Conservation (phyloP, 768 basidiomycete genomes). For the Strobilomyces echinocephalus region DNA sequence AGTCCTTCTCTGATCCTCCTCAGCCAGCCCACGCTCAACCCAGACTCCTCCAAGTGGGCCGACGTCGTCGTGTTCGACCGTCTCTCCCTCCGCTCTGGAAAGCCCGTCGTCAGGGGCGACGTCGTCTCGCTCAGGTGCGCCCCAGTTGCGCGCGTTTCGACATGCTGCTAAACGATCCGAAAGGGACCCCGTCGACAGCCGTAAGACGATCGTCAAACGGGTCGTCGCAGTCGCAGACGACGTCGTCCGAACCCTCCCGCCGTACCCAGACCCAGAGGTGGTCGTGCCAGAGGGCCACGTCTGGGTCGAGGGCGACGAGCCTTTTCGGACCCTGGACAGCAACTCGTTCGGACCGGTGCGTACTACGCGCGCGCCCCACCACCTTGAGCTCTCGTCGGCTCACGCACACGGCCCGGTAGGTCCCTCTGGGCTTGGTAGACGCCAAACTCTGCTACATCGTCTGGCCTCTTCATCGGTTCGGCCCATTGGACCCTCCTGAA, state of each 20-base stretch:
- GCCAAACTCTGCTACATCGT: conserved; percentile 46
- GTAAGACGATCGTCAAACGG: conserved; percentile 57
- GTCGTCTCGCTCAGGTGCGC: conserved; percentile 59
- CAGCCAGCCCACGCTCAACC: conserved; percentile 70
- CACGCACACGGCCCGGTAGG: neutral
- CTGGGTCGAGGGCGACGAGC: conserved; percentile 60
- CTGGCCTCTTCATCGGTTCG: conserved; percentile 50
- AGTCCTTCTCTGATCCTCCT: conserved; percentile 12
- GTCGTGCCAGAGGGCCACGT: conserved; percentile 57
- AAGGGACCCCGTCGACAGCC: conserved; percentile 58
- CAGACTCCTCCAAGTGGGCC: conserved; percentile 55
- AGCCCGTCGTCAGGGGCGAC: conserved; percentile 49
- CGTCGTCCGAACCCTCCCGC: conserved; percentile 60
- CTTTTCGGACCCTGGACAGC: conserved; percentile 57
- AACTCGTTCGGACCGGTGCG: conserved; percentile 68
- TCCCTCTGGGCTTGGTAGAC: conserved; percentile 48
- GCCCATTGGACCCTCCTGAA: conserved; percentile 29
- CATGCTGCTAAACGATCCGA: too few species aligned
- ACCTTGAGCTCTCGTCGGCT: neutral
- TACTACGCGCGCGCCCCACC: too few species aligned
- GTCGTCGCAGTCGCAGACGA: conserved; percentile 64
- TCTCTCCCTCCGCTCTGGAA: conserved; percentile 33
- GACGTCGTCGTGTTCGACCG: conserved; percentile 66
- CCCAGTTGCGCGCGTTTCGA: too few species aligned
- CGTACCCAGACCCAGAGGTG: conserved; percentile 53